Base-by-base conservation (phyloP, 1,139 yeast species). In the Scheffersomyces segobiensis region DNA sequence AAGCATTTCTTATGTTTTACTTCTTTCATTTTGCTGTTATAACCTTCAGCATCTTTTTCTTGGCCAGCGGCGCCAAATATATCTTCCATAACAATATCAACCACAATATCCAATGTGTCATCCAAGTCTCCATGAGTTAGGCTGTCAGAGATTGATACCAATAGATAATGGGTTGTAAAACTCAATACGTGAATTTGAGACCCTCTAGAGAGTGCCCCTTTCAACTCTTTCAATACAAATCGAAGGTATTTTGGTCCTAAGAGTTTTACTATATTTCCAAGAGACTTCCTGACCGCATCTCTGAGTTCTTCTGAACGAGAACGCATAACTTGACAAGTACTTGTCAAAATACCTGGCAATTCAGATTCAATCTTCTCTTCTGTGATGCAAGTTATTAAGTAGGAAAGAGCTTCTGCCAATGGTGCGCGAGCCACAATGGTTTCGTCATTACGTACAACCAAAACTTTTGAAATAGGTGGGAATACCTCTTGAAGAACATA, bases 21-120 rank as follows among this genome's bases (percentile, higher is more conserved):
- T 77, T 95, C 99, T 67, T 90, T 91, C 88, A 93, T 91, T 62
- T 88, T 88, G 55, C 92, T 88, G 56, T 85, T 86, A 68, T 95
- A 95, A 32, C 93, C 97, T 62, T 93, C 98, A 18, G 96, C 93
- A 65, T 95, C 99, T 71, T 96, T 95, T 69, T 95, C 99, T 68
- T 89, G 89, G 49, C 98, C 97, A 8, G 97, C 92, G 5, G 89
- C 85, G 19, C 99, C 99, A 73, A 95, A 93, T 3, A 87, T 84
- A 68, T 95, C 98, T 69, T 93, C 97, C 97, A 95, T 93, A 47
- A 93, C 82, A 47, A 93, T 80, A 32, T 85, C 87, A 62, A 89
- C 87, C 19, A 93, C 75, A 55, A 89, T 66, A 3, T 76, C 76
- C 7, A 88, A 84, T 22, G 89, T 83, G 22, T 86, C 89, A 71